These are phyloP conservation scores for Holtermanniella nyarrowii DNA, from an alignment of 768 basidiomycete genomes.

Conservation along the genomic window DNA sequence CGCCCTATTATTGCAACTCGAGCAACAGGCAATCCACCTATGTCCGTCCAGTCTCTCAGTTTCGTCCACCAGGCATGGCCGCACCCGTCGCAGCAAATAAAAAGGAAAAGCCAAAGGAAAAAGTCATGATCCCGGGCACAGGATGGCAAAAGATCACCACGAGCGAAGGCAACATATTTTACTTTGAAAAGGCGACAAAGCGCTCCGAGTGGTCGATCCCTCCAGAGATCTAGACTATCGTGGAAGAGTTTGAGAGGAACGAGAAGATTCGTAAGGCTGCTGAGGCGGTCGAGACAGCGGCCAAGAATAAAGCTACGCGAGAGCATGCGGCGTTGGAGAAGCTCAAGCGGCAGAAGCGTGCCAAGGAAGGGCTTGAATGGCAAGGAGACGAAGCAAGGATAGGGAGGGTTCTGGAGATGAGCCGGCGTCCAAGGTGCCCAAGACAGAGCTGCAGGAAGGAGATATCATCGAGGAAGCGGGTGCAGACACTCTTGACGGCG, in stretches of 20 bases:
- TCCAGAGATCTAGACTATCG: slow-evolving; percentile 67
- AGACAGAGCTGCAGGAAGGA: too few relatives aligned
- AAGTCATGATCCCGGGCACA: slow-evolving; percentile 74
- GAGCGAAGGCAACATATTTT: slow-evolving; percentile 86
- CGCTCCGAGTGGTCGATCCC: slow-evolving; percentile 82
- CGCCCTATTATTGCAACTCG: slow-evolving; percentile 70
- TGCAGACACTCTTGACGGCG: slow-evolving; percentile 39
- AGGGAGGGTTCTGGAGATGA: slow-evolving; percentile 6
- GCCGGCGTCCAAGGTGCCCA: neutral
- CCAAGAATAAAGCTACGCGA: slow-evolving; percentile 12
- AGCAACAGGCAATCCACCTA: slow-evolving; percentile 81
- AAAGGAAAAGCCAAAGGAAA: slow-evolving; percentile 79
- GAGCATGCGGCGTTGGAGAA: slow-evolving; percentile 25
- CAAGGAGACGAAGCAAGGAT: slow-evolving; percentile 23
- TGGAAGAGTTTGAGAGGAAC: slow-evolving; percentile 51
- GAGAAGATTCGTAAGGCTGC: too few relatives aligned
- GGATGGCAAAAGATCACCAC: slow-evolving; percentile 84
- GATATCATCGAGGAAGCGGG: slow-evolving; percentile 23
- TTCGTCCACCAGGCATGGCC: slow-evolving; percentile 13
- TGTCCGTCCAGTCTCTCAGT: slow-evolving; percentile 67
- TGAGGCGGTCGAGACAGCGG: slow-evolving; percentile 38
- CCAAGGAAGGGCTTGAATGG: too few relatives aligned
- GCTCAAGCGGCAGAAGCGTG: slow-evolving; percentile 6
- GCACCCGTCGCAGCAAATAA: slow-evolving; percentile 46
- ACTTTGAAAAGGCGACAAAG: slow-evolving; percentile 69